Evolutionary conservation across 306 rosid genomes (phyloP), one percentile per base, ranked within the genome.

Genomic region (Purshia tridentata): DNA sequence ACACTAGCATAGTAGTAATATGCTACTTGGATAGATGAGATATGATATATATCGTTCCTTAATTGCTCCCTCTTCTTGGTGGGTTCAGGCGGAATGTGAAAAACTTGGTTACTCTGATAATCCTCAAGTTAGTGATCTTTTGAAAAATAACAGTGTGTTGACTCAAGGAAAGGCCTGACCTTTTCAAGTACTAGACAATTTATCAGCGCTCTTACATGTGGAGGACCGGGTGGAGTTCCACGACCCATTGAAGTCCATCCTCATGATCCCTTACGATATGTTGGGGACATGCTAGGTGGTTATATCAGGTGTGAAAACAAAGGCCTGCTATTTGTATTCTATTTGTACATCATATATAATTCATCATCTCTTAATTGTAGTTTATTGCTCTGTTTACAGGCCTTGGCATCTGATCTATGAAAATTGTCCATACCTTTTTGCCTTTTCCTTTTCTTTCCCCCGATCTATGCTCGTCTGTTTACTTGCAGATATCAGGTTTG

Each of bases 211-310:
- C 99, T 94, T 63, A 91, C 99, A 8, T 93, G 96, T 14, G 99
- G 97, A 67, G 99, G 97, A 72, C 99, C 99, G 22, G 96, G 97
- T 80, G 97, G 97, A 66, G 65, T 94, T 88, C 97, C 99, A 60
- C 95, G 99, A 39, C 99, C 99, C n/a, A 94, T 94, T 81, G 99
- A 94, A 87, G 97, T 94, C 66, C 99, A 94, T 71, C 97, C 99
- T 70, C 96, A 94, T 81, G 99, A 94, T 79, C 97, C 97, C 68
- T 81, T 94, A 72, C 89, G 99, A 75, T 94, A 94, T 81, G 96
- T 94, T 18, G 91, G 97, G 55, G 96, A 94, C 80, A 94, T 94
- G 99, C 85, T 94, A 39, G 97, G 97, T 94, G 97, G 97, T 78
- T 94, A 69, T 97, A 94, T 88, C 99, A 94, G 88, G 96, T 89